phyloP scores from a whole-genome alignment of 768 basidiomycete species.

The Termitomyces bulborhizus region DNA sequence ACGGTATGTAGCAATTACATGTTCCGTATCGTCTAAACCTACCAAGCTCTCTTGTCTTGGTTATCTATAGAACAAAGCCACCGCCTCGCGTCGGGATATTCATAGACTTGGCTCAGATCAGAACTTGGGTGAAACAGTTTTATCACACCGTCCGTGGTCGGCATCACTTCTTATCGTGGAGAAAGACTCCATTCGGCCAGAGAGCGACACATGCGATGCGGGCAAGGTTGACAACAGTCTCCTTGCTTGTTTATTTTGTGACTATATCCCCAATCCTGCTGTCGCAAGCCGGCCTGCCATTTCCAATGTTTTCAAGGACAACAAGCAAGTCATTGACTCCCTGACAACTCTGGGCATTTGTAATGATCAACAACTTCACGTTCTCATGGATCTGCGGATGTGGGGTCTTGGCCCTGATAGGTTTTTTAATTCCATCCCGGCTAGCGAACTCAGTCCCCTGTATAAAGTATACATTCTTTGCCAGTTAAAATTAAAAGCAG shows the following conservation, averaged over 20 bases:
- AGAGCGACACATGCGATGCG: not conserved
- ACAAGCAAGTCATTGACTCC: not conserved
- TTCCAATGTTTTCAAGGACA: not conserved
- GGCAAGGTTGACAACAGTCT: not conserved
- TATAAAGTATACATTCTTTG: not conserved
- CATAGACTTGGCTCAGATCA: not conserved
- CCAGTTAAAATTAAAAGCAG: not conserved
- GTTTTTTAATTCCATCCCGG: not conserved
- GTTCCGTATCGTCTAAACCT: not conserved
- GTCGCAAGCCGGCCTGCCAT: not conserved
- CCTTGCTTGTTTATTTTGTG: not conserved
- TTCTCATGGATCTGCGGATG: not conserved
- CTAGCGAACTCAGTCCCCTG: not conserved
- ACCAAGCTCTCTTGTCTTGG: not conserved
- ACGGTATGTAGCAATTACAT: not conserved
- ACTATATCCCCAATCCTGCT: too few species aligned
- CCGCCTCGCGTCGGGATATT: not conserved
- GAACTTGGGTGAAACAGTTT: not conserved
- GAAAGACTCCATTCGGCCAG: not conserved
- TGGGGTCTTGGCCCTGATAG: not conserved
- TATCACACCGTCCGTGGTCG: not conserved
- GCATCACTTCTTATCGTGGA: not conserved
- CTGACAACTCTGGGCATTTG: not conserved
- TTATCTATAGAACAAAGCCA: not conserved
- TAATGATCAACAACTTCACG: not conserved